These are phyloP conservation scores for Eugenia klotzschiana DNA, from an alignment of 441 rosid species.

Conservation along the genomic window DNA sequence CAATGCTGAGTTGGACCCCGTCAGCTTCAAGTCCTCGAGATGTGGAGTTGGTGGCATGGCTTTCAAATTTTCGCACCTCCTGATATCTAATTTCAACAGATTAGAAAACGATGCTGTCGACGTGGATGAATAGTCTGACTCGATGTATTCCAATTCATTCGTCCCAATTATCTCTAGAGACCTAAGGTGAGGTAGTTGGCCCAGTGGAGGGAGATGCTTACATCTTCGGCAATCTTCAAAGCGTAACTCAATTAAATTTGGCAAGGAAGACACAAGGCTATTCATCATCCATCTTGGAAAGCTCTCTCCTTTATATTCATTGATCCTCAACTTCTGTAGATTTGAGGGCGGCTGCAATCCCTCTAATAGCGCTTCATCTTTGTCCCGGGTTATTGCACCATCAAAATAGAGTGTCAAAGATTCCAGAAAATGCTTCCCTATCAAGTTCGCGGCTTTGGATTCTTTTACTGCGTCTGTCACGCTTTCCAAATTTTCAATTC, in stretches of 20 bases:
- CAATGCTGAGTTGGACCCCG: too few species aligned
- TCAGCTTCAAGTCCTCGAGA: too few species aligned
- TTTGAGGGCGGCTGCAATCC: background rate
- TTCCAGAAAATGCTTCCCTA: background rate
- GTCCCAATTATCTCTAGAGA: fast-evolving
- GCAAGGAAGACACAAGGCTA: background rate
- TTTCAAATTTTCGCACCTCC: fast-evolving
- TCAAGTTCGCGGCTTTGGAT: background rate
- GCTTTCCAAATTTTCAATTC: background rate
- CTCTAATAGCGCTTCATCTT: background rate
- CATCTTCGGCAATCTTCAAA: fast-evolving
- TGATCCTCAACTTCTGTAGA: fast-evolving
- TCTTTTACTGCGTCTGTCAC: fast-evolving
- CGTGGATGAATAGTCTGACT: too few species aligned
- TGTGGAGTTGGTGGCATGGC: too few species aligned
- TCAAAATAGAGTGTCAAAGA: background rate
- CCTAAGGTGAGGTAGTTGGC: too few species aligned
- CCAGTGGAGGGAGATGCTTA: background rate
- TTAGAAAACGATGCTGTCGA: too few species aligned
- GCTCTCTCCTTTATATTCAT: background rate
- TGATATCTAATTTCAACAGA: fast-evolving
- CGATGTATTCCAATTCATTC: too few species aligned
- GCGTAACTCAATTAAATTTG: fast-evolving
- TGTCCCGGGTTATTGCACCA: too few species aligned
- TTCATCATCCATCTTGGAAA: background rate